phyloP scores from a whole-genome alignment of 768 basidiomycete genomes.

The Coprinopsis sp. region DNA sequence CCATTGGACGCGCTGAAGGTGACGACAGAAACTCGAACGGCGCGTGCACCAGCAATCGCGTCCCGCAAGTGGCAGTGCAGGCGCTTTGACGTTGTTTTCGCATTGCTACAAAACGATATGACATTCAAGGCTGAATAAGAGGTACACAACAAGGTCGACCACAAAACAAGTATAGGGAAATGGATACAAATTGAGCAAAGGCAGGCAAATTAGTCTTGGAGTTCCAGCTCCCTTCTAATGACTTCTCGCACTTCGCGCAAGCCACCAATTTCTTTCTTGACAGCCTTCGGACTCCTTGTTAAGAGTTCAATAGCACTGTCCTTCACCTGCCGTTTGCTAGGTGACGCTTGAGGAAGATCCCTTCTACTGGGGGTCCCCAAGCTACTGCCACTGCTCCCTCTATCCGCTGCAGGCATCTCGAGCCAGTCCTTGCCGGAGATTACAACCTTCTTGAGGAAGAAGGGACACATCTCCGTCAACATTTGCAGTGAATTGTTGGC shows the following conservation, averaged over 20 bases:
- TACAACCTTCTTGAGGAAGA: conserved; percentile 65
- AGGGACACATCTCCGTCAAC: conserved; percentile 68
- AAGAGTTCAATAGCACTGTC: conserved; percentile 59
- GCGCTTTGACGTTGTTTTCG: conserved; percentile 1
- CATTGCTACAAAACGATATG: not conserved
- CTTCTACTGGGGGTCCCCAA: conserved; percentile 40
- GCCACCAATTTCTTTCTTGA: conserved; percentile 68
- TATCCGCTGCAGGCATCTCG: conserved; percentile 48
- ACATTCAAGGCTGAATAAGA: not conserved
- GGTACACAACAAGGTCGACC: not conserved
- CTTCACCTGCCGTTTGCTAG: conserved; percentile 45
- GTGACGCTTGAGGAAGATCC: conserved; percentile 39
- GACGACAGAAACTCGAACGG: not conserved
- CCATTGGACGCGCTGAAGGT: conserved; percentile 7
- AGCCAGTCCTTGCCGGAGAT: conserved; percentile 57
- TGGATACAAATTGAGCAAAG: not conserved
- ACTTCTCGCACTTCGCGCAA: conserved; percentile 78
- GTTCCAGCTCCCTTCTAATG: conserved; percentile 72
- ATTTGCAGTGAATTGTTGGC: conserved; percentile 70
- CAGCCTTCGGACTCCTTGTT: conserved; percentile 65
- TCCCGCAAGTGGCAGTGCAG: no score
- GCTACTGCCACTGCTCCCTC: conserved; percentile 16
- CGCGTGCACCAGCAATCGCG: not conserved
- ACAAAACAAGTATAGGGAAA: not conserved
- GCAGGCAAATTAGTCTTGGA: conserved; percentile 44